Evolutionary conservation across 2,329 filamentous ascomycete genomes (phyloP).

Genomic region (Aspergillus quadricinctus): DNA sequence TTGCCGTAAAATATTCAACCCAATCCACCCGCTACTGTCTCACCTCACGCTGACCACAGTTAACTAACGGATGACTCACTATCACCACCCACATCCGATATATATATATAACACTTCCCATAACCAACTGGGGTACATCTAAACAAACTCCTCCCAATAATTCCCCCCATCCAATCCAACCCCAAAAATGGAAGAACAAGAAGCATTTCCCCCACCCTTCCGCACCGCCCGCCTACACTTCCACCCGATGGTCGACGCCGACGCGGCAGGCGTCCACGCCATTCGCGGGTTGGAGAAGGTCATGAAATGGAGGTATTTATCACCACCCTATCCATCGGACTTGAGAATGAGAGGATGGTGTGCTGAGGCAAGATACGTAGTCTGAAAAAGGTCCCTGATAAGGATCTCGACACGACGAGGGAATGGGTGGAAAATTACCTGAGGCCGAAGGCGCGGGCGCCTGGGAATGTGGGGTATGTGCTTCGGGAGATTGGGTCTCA

Average conservation of each 20-base stretch:
- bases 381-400: conserved; percentile 6
- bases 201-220: not conserved
- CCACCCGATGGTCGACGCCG: not conserved
- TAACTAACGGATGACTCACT: not conserved
- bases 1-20: not conserved
- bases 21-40: not conserved
- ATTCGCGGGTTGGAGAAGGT: conserved; percentile 5
- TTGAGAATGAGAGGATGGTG: too few relatives aligned
- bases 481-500: not conserved
- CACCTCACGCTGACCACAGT: not conserved
- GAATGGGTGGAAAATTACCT: conserved; percentile 2
- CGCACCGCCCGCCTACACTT: conserved; percentile 8
- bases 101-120: not conserved
- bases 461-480: not conserved
- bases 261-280: conserved; percentile 5
- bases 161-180: too few relatives aligned
- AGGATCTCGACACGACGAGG: conserved; percentile 1
- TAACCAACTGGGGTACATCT: not conserved
- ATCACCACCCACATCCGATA: not conserved
- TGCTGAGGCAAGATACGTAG: not conserved
- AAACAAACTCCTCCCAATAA: not conserved
- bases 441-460: not conserved
- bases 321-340: not conserved
- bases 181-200: not conserved
- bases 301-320: conserved; percentile 12